These are phyloP conservation scores for Saccharum officinarum DNA, from an alignment of 176 grass and related monocot species.

Conservation along the genomic window DNA sequence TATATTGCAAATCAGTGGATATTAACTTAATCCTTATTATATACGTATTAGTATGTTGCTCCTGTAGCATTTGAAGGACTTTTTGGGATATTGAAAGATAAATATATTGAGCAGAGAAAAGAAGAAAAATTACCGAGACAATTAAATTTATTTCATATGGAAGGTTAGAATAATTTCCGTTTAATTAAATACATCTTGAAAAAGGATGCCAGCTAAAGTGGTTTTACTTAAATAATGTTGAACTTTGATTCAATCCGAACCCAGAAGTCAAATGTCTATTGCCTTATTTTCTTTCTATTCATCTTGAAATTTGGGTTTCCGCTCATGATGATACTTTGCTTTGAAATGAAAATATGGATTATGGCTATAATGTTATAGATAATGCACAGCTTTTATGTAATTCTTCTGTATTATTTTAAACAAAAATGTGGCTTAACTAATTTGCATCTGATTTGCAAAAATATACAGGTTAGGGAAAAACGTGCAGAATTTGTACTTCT, in stretches of 20 bases:
- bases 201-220: background rate
- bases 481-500: constrained; percentile 95
- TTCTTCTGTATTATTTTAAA: background rate
- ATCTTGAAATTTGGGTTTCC: background rate
- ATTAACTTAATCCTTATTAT: background rate
- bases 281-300: constrained; percentile 1
- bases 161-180: background rate
- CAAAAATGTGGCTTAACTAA: background rate
- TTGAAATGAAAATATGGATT: background rate
- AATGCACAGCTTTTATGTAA: background rate
- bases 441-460: constrained; percentile 31
- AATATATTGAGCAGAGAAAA: background rate
- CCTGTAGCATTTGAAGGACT: background rate
- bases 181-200: background rate
- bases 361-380: background rate
- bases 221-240: background rate
- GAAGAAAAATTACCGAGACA: background rate
- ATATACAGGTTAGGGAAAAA: constrained; percentile 86
- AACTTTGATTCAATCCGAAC: background rate
- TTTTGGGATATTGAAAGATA: background rate
- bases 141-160: background rate
- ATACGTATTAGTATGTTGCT: background rate
- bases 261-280: background rate
- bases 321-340: background rate
- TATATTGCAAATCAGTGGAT: background rate